Evolutionary conservation across 768 basidiomycete genomes (phyloP).

Genomic region (Goffeauzyma gilvescens): DNA sequence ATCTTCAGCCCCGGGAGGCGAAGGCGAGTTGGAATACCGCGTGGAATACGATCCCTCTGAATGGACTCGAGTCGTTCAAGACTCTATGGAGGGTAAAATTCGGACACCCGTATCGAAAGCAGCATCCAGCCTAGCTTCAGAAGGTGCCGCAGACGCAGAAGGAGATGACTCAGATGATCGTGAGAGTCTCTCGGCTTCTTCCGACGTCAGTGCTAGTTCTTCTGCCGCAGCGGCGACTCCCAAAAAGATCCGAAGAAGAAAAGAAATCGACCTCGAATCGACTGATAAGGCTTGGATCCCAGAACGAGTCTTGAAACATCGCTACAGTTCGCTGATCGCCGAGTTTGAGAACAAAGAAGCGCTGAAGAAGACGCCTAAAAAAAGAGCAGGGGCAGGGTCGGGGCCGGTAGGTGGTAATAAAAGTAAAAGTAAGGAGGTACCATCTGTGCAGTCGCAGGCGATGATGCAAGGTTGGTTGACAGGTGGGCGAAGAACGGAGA

Average conservation of each 20-base stretch:
- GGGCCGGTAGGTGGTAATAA: too few relatives aligned
- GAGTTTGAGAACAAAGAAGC: constrained; percentile 49
- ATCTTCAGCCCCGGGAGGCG: too few relatives aligned
- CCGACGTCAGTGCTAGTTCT: neutral
- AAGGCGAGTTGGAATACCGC: too few relatives aligned
- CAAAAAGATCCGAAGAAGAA: constrained; percentile 22
- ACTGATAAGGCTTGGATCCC: constrained; percentile 61
- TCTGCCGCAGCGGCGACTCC: constrained; percentile 2
- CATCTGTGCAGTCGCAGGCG: neutral
- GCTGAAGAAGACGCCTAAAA: constrained; percentile 39
- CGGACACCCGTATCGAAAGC: constrained; percentile 34
- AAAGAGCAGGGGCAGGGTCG: constrained; percentile 33
- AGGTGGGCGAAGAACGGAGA: too few relatives aligned
- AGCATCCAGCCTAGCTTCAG: constrained; percentile 15
- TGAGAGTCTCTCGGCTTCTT: too few relatives aligned
- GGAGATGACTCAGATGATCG: constrained; percentile 34
- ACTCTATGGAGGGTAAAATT: constrained; percentile 46
- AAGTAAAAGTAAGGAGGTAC: too few relatives aligned
- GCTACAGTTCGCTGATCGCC: constrained; percentile 46
- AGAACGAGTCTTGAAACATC: constrained; percentile 52
- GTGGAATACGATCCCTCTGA: constrained; percentile 52
- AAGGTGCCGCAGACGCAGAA: constrained; percentile 37
- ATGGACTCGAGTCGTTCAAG: constrained; percentile 47
- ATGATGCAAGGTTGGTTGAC: neutral
- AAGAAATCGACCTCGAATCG: constrained; percentile 39